Evolutionary conservation across 1,284 basidiomycete genomes (phyloP), one percentile per base, ranked within the genome.

Genomic region (Irpex rosettiformis): DNA sequence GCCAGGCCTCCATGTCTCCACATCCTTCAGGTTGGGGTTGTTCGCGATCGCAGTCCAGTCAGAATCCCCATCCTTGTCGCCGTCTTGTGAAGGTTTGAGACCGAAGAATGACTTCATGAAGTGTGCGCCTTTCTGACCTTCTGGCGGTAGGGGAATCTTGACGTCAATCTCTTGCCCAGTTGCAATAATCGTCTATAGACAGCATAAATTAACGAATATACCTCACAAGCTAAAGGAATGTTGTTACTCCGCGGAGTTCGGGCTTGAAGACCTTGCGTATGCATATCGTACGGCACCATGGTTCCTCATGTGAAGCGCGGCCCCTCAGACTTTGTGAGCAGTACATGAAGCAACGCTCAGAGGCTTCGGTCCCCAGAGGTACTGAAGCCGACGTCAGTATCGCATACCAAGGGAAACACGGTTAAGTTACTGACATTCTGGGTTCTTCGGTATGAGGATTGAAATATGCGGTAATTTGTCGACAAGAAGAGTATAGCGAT

Each of bases 301-400:
- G 88, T 58, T 83, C 78, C 47, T 78, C 74, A 42, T 74, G 70
- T 56, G 84, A 73, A 3, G 80, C 73, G 28, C 89, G 81, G 29
- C 86, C 86, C 16, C 74, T 75, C 52, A 85, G 74, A 48, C 77
- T 80, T 69, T 91, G 89, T 1, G 84, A 79, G 69, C 86, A 88
- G 72, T 84, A 89, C 3, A 84, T 86, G 61, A 91, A 74, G 70
- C 88, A 91, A 70, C 86, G 84, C 71, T 91, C 88, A 70, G 90
- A 89, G 48, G 76, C 75, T 64, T 80, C 77, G 21, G 27, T 51
- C 8, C 48, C 48, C 24, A 51, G 48, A 51, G 48, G 48, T 24
- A 24, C 48, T 51, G 48, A 25, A 28, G 18, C 13, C 10, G 18
- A 27, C 10, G 24, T 51, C n/a, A n/a, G n/a, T 11, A 16, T 28